phyloP scores from a whole-genome alignment of 2,329 filamentous ascomycete species.

The Trichophyton mentagrophytes region DNA sequence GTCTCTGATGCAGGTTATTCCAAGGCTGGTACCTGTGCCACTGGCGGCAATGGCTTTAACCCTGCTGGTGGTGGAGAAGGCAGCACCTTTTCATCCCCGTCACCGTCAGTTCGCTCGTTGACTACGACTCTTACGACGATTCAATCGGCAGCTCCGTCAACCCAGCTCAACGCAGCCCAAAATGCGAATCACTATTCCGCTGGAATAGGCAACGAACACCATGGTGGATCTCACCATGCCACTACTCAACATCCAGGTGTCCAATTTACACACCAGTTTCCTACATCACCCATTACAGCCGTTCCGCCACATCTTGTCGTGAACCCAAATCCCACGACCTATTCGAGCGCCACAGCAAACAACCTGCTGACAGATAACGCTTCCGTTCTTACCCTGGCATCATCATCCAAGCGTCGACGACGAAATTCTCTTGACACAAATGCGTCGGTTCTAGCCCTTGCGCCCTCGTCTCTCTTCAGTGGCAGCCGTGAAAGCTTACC shows the following conservation, averaged over 20 bases:
- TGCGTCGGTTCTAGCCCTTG: constrained; percentile 52
- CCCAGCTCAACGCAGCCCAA: constrained; percentile 29
- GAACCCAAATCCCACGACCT: constrained; percentile 41
- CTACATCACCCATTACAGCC: constrained; percentile 46
- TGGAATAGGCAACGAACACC: constrained; percentile 11
- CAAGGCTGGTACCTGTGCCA: constrained; percentile 66
- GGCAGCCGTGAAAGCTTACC: constrained; percentile 52
- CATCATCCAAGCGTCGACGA: constrained; percentile 50
- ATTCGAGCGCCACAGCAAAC: constrained; percentile 49
- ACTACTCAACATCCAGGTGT: constrained; percentile 27
- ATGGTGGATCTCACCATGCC: constrained; percentile 19
- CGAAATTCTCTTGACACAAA: constrained; percentile 53
- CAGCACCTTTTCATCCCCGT: constrained; percentile 54
- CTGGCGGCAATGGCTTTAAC: constrained; percentile 51
- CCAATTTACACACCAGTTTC: constrained; percentile 50
- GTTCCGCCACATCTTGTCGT: constrained; percentile 45
- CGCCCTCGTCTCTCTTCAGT: constrained; percentile 51
- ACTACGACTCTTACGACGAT: constrained; percentile 55
- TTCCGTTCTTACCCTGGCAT: constrained; percentile 52
- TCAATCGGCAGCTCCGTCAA: constrained; percentile 47
- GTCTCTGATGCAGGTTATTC: constrained; percentile 65
- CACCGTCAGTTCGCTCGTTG: constrained; percentile 51
- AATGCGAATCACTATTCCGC: constrained; percentile 12
- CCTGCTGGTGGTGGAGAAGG: constrained; percentile 53
- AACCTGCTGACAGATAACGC: constrained; percentile 54